A percentile compares a stretch with the other conserved stretches of the same genome.
phyloP scores from a whole-genome alignment of 164 flowering plant genomes.

The Chimonanthus praecox region DNA sequence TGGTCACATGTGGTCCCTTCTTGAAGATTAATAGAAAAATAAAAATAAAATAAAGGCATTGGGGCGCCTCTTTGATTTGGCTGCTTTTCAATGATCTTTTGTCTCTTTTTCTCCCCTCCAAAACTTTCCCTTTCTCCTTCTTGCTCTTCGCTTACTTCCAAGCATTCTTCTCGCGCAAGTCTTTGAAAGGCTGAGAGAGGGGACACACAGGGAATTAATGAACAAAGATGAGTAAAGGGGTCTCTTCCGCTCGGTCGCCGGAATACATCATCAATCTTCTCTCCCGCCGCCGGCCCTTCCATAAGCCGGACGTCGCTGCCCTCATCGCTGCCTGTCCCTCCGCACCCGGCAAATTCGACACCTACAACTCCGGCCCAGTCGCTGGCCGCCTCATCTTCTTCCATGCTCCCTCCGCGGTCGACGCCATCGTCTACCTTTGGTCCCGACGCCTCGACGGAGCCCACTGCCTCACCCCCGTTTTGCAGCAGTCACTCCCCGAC shows the following conservation, averaged over 20 bases:
- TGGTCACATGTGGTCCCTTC: no score
- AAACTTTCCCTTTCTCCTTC: not conserved
- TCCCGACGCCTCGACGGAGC: slow-evolving; percentile 34
- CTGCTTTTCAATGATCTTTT: no score
- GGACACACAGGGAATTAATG: not conserved
- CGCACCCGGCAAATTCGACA: not conserved
- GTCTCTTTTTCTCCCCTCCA: not conserved
- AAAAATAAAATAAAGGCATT: no score
- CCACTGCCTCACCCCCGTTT: slow-evolving; percentile 28
- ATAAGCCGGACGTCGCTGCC: not conserved
- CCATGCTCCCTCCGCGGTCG: slow-evolving; percentile 42
- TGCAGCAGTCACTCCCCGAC: slow-evolving; percentile 16
- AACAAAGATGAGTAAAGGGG: not conserved
- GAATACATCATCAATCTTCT: not conserved
- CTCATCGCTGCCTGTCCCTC: slow-evolving; percentile 18
- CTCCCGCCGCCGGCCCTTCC: not conserved
- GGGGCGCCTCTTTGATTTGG: no score
- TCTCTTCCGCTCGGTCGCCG: not conserved
- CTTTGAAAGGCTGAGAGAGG: not conserved
- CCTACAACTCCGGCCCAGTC: slow-evolving; percentile 10
- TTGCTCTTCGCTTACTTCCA: not conserved
- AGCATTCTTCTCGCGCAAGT: not conserved
- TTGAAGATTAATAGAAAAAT: no score
- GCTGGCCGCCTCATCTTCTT: slow-evolving; percentile 29
- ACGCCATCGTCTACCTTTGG: slow-evolving; percentile 50